Evolutionary conservation across 2,329 filamentous ascomycete species (phyloP).

Genomic region (Boeremia exigua): DNA sequence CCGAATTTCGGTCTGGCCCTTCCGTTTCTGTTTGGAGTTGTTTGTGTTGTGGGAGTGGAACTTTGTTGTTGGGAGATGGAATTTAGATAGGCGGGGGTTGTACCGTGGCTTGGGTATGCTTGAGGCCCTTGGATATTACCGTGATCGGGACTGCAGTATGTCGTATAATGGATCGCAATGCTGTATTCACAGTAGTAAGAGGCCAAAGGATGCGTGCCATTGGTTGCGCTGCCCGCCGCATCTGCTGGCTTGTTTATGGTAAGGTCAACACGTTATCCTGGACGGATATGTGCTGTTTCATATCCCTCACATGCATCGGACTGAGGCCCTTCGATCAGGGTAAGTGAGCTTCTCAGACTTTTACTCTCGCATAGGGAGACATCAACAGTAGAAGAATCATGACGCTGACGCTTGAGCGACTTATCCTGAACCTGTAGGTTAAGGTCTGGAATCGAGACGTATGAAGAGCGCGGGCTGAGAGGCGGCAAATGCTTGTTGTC

Average conservation of each 20-base stretch:
- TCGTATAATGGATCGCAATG: no score
- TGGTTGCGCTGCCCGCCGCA: neutral
- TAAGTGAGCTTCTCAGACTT: neutral
- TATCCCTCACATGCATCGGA: neutral
- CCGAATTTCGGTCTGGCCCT: neutral
- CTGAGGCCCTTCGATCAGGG: neutral
- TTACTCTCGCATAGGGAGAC: neutral
- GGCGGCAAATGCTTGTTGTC: neutral
- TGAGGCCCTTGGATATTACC: no score
- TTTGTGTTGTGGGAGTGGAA: neutral
- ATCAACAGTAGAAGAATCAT: conserved; percentile 1
- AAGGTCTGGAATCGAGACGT: neutral
- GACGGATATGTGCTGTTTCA: neutral
- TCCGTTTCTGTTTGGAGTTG: neutral
- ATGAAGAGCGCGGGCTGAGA: conserved; percentile 1
- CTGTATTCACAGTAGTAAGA: neutral
- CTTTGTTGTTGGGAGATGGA: no score
- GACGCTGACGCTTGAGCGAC: neutral
- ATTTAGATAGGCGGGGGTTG: no score
- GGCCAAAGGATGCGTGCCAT: no score
- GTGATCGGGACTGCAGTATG: no score
- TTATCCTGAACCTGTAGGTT: neutral
- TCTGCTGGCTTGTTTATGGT: neutral
- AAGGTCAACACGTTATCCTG: neutral
- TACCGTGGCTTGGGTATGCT: no score